Conservation (phyloP, 768 basidiomycete species). For the Hygrophoropsis aurantiaca region DNA sequence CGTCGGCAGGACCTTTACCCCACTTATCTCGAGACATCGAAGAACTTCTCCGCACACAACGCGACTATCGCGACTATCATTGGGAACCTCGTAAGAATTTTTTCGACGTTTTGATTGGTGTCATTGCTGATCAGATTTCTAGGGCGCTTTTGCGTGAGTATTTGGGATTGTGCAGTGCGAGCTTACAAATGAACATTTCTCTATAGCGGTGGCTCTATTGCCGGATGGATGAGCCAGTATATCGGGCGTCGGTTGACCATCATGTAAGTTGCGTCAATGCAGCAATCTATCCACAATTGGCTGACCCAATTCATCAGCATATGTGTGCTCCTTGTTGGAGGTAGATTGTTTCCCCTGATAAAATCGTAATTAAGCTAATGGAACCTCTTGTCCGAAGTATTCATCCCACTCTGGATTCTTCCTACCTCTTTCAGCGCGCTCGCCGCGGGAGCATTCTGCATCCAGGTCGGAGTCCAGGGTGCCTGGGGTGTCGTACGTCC, state of each 20-base stretch:
- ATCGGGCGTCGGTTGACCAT: constrained; percentile 84
- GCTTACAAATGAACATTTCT: background rate
- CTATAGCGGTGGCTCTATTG: constrained; percentile 64
- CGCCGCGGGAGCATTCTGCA: constrained; percentile 81
- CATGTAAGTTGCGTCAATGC: constrained; percentile 29
- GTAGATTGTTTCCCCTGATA: constrained; percentile 10
- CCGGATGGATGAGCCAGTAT: constrained; percentile 73
- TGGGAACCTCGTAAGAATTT: constrained; percentile 56
- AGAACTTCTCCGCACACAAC: constrained; percentile 54
- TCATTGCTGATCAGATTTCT: background rate
- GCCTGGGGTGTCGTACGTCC: constrained; percentile 81
- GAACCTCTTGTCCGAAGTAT: constrained; percentile 25
- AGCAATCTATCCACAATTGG: background rate
- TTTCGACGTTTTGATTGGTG: constrained; percentile 1
- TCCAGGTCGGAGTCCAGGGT: constrained; percentile 88
- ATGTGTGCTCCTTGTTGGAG: constrained; percentile 56
- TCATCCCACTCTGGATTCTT: constrained; percentile 84
- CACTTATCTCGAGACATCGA: constrained; percentile 65
- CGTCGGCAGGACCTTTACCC: constrained; percentile 72
- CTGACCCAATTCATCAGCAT: constrained; percentile 32
- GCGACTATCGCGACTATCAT: constrained; percentile 82
- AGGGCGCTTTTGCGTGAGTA: constrained; percentile 47
- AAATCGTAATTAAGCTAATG: background rate
- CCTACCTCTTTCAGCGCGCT: constrained; percentile 68
- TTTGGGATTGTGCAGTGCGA: constrained; percentile 8